Conservation (phyloP, 2,329 filamentous ascomycete genomes). For the Trichoderma pleuroti region DNA sequence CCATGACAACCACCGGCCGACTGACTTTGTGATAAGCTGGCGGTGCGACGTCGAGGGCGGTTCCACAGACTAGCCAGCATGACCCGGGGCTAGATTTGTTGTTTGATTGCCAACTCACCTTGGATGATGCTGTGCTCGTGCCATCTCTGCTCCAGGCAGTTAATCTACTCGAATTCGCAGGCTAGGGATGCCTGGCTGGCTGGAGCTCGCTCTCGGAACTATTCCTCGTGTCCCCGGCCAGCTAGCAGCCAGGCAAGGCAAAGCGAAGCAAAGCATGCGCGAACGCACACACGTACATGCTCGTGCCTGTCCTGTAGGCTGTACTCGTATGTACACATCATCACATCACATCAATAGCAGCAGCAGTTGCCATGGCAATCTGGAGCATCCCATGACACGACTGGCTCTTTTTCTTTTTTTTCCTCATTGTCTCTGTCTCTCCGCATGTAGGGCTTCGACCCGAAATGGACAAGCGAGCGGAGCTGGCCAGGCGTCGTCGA, state of each 20-base stretch:
- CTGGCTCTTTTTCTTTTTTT: background rate
- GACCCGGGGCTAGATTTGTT: background rate
- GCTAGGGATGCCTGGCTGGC: background rate
- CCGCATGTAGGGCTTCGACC: slow-evolving; percentile 4
- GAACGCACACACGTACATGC: background rate
- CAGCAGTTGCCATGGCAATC: slow-evolving; percentile 12
- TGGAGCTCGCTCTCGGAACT: background rate
- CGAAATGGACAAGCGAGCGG: slow-evolving; percentile 7
- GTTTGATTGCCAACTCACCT: background rate
- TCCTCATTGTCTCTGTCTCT: background rate
- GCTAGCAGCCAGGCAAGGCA: no score
- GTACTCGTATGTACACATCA: background rate
- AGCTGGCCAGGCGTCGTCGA: slow-evolving; percentile 4
- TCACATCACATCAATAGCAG: background rate
- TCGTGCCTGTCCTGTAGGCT: no score
- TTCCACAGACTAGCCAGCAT: background rate
- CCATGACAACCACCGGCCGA: background rate
- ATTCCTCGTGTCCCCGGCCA: background rate
- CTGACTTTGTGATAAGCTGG: background rate
- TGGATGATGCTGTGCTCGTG: background rate
- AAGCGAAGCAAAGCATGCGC: background rate
- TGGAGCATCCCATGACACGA: background rate
- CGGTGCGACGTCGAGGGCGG: background rate
- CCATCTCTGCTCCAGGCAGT: background rate
- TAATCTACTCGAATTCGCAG: background rate